Base-by-base conservation (phyloP, 208 protist genomes). In the Crithidia sp. region DNA sequence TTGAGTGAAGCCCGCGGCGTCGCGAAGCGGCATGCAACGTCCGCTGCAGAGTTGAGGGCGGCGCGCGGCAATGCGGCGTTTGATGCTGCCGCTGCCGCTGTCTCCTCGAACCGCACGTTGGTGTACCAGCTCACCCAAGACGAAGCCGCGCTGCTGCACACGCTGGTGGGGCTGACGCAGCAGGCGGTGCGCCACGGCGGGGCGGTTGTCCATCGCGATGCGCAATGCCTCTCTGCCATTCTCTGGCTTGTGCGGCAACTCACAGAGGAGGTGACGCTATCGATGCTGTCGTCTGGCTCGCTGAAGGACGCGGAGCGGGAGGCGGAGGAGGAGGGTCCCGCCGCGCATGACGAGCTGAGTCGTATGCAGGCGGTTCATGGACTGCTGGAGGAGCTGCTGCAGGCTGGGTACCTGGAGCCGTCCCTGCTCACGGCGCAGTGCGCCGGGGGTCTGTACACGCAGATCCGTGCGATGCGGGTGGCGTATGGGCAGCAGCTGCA, bases 81-180 rank as follows among this genome's bases (percentile, higher is more conserved):
- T 17, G 53, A 57, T 28, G 41, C 44, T 45, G n/a, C 14, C 28
- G 41, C 54, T 14, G 56, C 41, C 40, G 43, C 58, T 39, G 57
- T 50, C 17, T 47, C 47, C 6, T 62, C 71, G 0, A 79, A 81
- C 37, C 83, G 84, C 40, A 90, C 85, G 5, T 77, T 92, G 12
- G 72, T 83, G 17, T 92, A 87, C 64, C 85, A 91, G 64, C 84
- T 92, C 8, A 74, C 75, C 2, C 87, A 91, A 74, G 84, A 88
- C 7, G 87, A 95, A 72, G 71, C 77, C 3, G 77, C 78, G n/a
- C 50, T 85, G 59, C 67, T 91, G 58, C 56, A 71, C 14, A 61
- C 66, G 67, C 74, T 93, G 37, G 61, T 81, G 40, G 59, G 58
- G 43, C 60, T 68, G 43, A 85, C 80, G 10, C 60, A 57, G 54